These are phyloP conservation scores for Epichloe gansuensis DNA, from an alignment of 2,329 filamentous ascomycete species.

Conservation along the genomic window DNA sequence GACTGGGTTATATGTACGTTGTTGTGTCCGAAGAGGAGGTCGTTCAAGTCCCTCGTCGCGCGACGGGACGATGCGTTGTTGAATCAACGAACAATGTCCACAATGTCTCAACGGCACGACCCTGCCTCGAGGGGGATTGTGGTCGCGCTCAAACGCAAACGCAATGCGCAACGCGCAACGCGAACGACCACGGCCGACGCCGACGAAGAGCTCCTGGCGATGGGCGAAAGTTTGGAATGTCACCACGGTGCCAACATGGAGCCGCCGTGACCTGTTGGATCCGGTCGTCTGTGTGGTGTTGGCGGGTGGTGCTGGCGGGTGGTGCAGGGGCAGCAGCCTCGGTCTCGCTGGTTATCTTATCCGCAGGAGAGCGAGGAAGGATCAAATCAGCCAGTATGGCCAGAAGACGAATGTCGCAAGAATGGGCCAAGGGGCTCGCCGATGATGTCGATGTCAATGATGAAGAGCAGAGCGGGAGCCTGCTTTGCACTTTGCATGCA, in stretches of 20 bases:
- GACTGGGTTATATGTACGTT: too few species aligned
- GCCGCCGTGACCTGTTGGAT: neutral
- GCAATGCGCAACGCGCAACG: neutral
- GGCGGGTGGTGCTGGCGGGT: neutral
- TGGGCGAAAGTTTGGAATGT: neutral
- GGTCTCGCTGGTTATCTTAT: too few species aligned
- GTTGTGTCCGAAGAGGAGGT: too few species aligned
- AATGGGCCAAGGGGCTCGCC: neutral
- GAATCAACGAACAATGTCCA: neutral
- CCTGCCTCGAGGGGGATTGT: neutral
- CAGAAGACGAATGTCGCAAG: neutral
- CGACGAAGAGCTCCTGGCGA: neutral
- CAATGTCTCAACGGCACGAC: too few species aligned
- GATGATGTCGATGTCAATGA: neutral
- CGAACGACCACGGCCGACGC: too few species aligned
- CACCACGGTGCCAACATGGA: neutral
- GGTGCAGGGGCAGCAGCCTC: neutral
- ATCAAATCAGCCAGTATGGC: too few species aligned
- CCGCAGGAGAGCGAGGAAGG: too few species aligned
- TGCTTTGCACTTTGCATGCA: neutral
- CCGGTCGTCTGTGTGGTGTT: neutral
- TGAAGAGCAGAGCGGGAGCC: conserved; percentile 1
- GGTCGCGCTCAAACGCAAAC: neutral
- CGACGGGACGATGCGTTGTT: neutral
- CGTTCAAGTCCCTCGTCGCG: neutral